Conservation (phyloP, 2,329 filamentous ascomycete species). For the Grosmannia huntii region DNA sequence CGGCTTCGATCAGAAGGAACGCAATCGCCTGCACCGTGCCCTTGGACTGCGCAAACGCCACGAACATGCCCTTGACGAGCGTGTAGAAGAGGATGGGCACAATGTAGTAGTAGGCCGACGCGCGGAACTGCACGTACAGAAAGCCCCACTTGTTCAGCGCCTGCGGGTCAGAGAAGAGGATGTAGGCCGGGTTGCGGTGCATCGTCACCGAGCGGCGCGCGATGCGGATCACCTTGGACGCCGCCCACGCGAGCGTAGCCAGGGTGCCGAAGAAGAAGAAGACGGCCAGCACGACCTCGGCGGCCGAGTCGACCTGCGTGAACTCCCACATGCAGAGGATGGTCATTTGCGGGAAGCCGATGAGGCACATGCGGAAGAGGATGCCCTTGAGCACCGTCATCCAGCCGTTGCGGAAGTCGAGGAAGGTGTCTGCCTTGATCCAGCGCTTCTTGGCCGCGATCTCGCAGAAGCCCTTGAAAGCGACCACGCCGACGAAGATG, state of each 20-base stretch:
- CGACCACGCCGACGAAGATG: conserved; percentile 53
- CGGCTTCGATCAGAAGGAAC: conserved; percentile 62
- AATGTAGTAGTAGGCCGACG: conserved; percentile 80
- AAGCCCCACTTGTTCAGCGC: conserved; percentile 89
- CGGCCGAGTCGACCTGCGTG: conserved; percentile 62
- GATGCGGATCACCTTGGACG: conserved; percentile 69
- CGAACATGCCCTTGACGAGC: conserved; percentile 68
- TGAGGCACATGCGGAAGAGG: conserved; percentile 68
- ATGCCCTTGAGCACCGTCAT: conserved; percentile 76
- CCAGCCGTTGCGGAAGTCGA: conserved; percentile 82
- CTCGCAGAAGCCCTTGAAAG: conserved; percentile 68
- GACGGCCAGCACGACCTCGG: conserved; percentile 65
- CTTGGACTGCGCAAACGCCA: conserved; percentile 58
- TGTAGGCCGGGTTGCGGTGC: conserved; percentile 86
- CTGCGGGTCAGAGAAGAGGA: conserved; percentile 75
- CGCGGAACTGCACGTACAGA: conserved; percentile 80
- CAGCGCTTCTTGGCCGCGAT: conserved; percentile 54
- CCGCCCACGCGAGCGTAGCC: conserved; percentile 61
- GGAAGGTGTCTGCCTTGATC: conserved; percentile 61
- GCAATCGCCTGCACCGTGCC: conserved; percentile 62
- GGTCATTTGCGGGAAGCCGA: conserved; percentile 75
- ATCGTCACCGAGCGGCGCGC: conserved; percentile 69
- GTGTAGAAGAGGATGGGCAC: conserved; percentile 61
- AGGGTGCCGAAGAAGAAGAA: conserved; percentile 71
- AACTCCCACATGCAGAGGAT: conserved; percentile 80